Base-by-base conservation (phyloP, 805 yeast species). In the Cephaloascus albidus region DNA sequence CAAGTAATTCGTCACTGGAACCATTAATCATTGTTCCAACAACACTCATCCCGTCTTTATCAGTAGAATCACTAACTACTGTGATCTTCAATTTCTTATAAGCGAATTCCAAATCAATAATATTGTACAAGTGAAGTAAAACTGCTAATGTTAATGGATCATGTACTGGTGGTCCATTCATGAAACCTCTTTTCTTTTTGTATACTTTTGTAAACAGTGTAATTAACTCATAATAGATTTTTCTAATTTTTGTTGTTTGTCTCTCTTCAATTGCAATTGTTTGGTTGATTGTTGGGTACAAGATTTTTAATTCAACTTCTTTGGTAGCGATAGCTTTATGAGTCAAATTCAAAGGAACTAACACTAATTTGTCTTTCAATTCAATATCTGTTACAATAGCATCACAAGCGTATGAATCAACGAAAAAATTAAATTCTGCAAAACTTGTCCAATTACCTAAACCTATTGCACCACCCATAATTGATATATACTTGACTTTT, bases 391-490 rank as follows among this genome's bases (percentile, higher is more conserved):
- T 50, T 4, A 86, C 58, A 2, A 86, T 69, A 14, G 58, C 53
- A 19, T 72, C 58, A 1, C 95, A 85, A 4, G 95, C 94, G 33
- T 70, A 68, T 1, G 95, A 86, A 54, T 87, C 96, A 38, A 76
- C 67, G 63, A 72, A 70, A 30, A 84, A 68, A 57, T 87, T 87
- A 64, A 84, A 86, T 54, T 87, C 95, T 4, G 90, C 78, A 36
- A 65, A 67, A 16, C 61, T 58, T 3, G 78, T 68, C 40, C 60
- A 50, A 48, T 78, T 77, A 2, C 80, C 78, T 5, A 72, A 65
- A 15, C 61, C 58, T 40, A 74, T 53, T 0, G 72, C 74, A 2
- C 94, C 95, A 12, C 95, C 95, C 94, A 87, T 85, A 17, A 84
- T 70, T 10, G 84, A 66, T 15, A 87, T 55, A 38, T 59, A 69